Evolutionary conservation across 148 eudicot species (phyloP), one percentile per base, ranked within the genome.

Genomic region (Persicaria maculosa): DNA sequence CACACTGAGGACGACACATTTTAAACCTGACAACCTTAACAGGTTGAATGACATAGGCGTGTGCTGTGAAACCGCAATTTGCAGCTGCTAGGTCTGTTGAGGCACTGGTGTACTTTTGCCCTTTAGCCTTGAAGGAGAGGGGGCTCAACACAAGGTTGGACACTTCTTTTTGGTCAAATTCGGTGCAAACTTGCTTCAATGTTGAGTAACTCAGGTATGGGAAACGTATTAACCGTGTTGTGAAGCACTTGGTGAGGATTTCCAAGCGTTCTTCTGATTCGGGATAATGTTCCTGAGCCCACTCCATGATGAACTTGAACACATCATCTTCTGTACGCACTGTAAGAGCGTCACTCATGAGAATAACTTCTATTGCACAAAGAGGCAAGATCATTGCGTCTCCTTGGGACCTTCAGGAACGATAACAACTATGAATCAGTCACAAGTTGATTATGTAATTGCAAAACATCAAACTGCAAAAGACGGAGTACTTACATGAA

Each of bases 251-350:
- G 52, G 85, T 89, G 5, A 93, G 82, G 67, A 93, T 79, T 68
- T 90, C 93, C 9, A 86, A 84, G 4, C 97, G 86, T 72, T 88
- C 96, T 79, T 93, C 91, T 4, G 84, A 77, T 75, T 83, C 85
- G 22, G 89, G 96, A 72, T 87, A 88, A 76, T 85, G 89, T 57
- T 81, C 59, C 55, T 91, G 82, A 4, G 86, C 84, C 97, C 97
- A 93, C 81, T 84, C 85, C 72, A 93, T 72, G 22, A 84, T 91
- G 61, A 93, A 87, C 52, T 90, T 96, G 50, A 87, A 93, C 9
- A 93, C 90, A 3, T 90, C 88, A 71, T 90, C 96, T 82, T 90
- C 97, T 19, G 97, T 87, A 67, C 89, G 87, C 73, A 93, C 93
- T 55, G 90, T 93, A 72, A 93, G 91, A 74, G 87, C 96, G 0